Percentiles rank a stretch among this genome's conserved stretches.
phyloP scores from a whole-genome alignment of 192 early-diverging fungal species.

The Haplosporangium gracile region DNA sequence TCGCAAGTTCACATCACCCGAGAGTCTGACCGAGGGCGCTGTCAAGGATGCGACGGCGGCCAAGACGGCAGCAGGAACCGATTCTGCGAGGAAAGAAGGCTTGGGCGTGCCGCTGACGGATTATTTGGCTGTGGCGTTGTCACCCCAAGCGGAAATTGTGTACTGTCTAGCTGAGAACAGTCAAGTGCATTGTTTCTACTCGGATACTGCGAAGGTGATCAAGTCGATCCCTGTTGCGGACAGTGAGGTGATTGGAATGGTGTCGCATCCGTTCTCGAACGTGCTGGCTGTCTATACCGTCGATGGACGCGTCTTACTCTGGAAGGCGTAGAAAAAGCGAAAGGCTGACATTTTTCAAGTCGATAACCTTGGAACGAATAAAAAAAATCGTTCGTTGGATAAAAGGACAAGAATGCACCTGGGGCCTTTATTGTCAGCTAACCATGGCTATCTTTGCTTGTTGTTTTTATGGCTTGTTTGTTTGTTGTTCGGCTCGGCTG shows the following conservation, averaged over 20 bases:
- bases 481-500: constrained; percentile 32
- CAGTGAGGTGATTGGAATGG: constrained; percentile 82
- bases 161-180: constrained; percentile 83
- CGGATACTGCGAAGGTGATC: constrained; percentile 69
- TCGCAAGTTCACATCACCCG: constrained; percentile 62
- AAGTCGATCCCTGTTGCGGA: constrained; percentile 62
- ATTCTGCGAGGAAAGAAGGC: constrained; percentile 32
- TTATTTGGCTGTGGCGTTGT: constrained; percentile 62
- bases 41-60: constrained; percentile 31
- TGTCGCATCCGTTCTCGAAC: constrained; percentile 88
- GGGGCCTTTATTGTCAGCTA: neutral
- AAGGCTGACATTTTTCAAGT: neutral
- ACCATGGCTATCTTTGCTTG: neutral
- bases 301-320: constrained; percentile 73
- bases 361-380: neutral
- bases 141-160: constrained; percentile 86
- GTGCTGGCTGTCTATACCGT: constrained; percentile 77
- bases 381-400: neutral
- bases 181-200: constrained; percentile 75
- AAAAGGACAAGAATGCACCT: neutral
- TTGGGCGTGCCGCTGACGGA: constrained; percentile 40
- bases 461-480: constrained; percentile 2
- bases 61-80: constrained; percentile 26
- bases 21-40: constrained; percentile 51
- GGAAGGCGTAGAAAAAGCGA: constrained; percentile 60